Base-by-base conservation (phyloP, 2,329 filamentous ascomycete species). In the Epichloe brachyelytri region DNA sequence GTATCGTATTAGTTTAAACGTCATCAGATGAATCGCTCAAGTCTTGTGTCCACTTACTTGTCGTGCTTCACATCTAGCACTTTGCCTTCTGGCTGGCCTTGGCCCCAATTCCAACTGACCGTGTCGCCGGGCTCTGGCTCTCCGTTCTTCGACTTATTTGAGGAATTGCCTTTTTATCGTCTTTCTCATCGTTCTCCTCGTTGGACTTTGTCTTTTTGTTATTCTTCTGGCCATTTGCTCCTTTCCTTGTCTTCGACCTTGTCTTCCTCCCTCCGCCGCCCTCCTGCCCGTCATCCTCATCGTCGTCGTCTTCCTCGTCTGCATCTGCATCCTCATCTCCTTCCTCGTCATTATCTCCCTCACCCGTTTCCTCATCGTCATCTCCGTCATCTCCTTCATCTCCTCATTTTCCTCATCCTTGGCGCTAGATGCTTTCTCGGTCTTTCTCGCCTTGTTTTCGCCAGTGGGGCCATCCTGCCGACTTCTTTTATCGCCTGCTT, bases 91-190 rank as follows among this genome's bases (percentile, higher is more conserved):
- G 71, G 69, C 19, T 72, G 63, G 8, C 69, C 70, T 17, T 60
- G 60, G 12, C 70, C 70, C 71, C 71, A 73, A 26, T 71, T 71
- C 71, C 71, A 73, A 55, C 68, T 72, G 7, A 73, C 71, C 0
- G 63, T 73, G 7, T 73, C 69, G 2, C 70, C 71, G 43, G 64
- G 61, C 30, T 68, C 56, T 0, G 67, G 68, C 0, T 63, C 65
- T 33, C 57, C 60, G 15, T 61, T 40, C 43, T 51, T 57, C 22
- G 36, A 30, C 10, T 50, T 40, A 6, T 3, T 30, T 7, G 50
- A 43, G 5, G 59, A 56, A 5, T 45, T 46, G 10, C 48, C 40
- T 48, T 48, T n/a, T 15, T 49, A 7, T 53, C 33, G n/a, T n/a
- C 20, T 1, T 47, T 17, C 12, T 44, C 36, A 4, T 36, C 52